phyloP scores from a whole-genome alignment of 495 filamentous ascomycete genomes.

The Aspergillus baeticus region DNA sequence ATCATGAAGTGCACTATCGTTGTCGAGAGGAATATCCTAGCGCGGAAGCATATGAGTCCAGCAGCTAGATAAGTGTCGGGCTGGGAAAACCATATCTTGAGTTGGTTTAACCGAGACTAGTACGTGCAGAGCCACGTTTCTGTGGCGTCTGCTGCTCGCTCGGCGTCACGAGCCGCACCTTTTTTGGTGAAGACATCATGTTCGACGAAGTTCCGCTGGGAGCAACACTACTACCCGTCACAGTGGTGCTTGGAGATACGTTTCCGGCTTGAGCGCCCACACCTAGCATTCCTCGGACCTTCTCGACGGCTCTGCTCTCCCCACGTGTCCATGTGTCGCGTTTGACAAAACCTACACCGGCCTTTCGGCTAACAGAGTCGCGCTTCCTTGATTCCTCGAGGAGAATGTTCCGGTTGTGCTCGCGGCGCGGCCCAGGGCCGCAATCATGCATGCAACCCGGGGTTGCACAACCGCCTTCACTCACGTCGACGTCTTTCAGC shows the following conservation, averaged over 20 bases:
- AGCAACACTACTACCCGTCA: conserved; percentile 16
- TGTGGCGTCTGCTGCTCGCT: conserved; percentile 37
- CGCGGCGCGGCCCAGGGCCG: conserved; percentile 59
- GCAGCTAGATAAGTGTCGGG: no score
- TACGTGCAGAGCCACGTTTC: conserved; percentile 22
- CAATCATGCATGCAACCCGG: conserved; percentile 74
- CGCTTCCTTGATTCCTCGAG: conserved; percentile 37
- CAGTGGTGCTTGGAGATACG: conserved; percentile 21
- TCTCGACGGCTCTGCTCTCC: conserved; percentile 47
- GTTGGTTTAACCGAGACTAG: conserved; percentile 20
- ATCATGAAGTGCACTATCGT: no score
- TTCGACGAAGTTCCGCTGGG: conserved; percentile 26
- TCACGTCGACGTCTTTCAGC: conserved; percentile 55
- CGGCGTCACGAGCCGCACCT: conserved; percentile 44
- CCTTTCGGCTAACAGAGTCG: conserved; percentile 34
- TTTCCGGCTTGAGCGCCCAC: conserved; percentile 26
- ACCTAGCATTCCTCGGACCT: conserved; percentile 47
- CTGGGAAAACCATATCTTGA: background rate
- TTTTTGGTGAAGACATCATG: conserved; percentile 45
- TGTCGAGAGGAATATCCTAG: no score
- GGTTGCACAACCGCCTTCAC: conserved; percentile 71
- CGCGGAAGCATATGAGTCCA: no score
- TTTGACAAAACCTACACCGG: conserved; percentile 39
- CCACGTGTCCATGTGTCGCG: conserved; percentile 42
- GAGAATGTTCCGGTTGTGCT: conserved; percentile 37